These are phyloP conservation scores for Trichoderma reesei DNA, from an alignment of 495 filamentous ascomycete genomes.

Conservation along the genomic window DNA sequence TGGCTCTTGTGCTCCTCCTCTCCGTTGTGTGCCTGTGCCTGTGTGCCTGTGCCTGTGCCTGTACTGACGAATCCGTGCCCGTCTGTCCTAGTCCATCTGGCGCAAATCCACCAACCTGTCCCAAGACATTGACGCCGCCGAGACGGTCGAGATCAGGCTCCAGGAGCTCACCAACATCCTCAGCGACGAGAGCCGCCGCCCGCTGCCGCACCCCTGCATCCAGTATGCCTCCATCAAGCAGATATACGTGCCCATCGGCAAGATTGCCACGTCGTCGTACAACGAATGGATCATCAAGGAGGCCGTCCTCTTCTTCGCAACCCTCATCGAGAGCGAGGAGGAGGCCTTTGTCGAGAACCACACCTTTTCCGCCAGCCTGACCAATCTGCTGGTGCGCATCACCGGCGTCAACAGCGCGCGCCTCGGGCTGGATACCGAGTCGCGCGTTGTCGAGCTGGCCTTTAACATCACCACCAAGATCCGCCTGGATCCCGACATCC, in stretches of 20 bases:
- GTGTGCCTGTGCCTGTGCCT: constrained; percentile 4
- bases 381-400: constrained; percentile 65
- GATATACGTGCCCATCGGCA: constrained; percentile 76
- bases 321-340: constrained; percentile 90
- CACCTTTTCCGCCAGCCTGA: constrained; percentile 72
- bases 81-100: constrained; percentile 62
- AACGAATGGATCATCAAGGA: constrained; percentile 72
- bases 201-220: constrained; percentile 81
- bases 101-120: constrained; percentile 50
- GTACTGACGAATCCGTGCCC: constrained; percentile 11
- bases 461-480: constrained; percentile 96
- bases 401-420: constrained; percentile 51
- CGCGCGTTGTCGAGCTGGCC: constrained; percentile 75
- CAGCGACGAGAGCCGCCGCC: constrained; percentile 78
- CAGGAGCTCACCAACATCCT: constrained; percentile 67
- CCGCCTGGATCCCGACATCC: constrained; percentile 69
- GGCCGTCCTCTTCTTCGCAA: constrained; percentile 75
- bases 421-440: constrained; percentile 61
- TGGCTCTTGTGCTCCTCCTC: constrained; percentile 10
- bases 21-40: not conserved
- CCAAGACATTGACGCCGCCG: constrained; percentile 43
- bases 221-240: constrained; percentile 72
- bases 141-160: constrained; percentile 41
- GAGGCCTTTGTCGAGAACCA: constrained; percentile 83
- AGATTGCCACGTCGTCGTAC: constrained; percentile 69